phyloP scores from a whole-genome alignment of 2,329 filamentous ascomycete species.

The Fusarium sp. region DNA sequence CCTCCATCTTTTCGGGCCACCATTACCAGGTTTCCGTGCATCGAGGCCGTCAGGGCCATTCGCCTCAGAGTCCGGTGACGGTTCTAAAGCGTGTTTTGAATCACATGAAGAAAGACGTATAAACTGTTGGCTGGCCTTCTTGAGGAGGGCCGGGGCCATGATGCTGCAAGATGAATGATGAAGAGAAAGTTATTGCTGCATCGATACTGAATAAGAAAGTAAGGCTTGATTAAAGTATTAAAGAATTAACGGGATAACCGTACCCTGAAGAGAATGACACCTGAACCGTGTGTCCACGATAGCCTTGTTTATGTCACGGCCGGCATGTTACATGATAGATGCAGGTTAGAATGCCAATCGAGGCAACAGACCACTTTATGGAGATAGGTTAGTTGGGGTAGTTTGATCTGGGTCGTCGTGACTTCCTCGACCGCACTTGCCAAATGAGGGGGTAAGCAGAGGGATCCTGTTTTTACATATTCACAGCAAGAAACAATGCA shows the following conservation, averaged over 20 bases:
- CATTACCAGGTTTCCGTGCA: conserved; percentile 43
- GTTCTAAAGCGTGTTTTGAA: conserved; percentile 17
- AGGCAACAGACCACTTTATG: background rate
- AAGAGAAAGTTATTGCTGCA: conserved; percentile 13
- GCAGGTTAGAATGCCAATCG: background rate
- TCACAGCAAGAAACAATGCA: background rate
- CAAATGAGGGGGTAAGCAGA: background rate
- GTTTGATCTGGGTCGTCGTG: background rate
- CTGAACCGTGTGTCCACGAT: background rate
- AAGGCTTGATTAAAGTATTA: conserved; percentile 2
- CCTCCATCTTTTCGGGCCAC: conserved; percentile 52
- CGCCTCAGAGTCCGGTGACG: conserved; percentile 10
- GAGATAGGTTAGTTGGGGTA: background rate
- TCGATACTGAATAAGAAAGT: conserved; percentile 19
- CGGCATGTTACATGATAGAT: background rate
- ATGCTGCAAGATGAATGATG: conserved; percentile 32
- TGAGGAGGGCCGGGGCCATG: conserved; percentile 48
- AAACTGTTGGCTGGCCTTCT: conserved; percentile 45
- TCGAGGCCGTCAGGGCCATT: conserved; percentile 16
- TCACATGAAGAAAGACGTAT: conserved; percentile 37
- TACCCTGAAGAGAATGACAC: conserved; percentile 17
- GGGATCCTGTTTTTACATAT: background rate
- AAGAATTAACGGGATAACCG: conserved; percentile 5
- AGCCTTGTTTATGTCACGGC: background rate
- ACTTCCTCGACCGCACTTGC: conserved; percentile 2